Evolutionary conservation across 805 yeast species (phyloP).

Genomic region (Debaryomyces prosopidis): DNA sequence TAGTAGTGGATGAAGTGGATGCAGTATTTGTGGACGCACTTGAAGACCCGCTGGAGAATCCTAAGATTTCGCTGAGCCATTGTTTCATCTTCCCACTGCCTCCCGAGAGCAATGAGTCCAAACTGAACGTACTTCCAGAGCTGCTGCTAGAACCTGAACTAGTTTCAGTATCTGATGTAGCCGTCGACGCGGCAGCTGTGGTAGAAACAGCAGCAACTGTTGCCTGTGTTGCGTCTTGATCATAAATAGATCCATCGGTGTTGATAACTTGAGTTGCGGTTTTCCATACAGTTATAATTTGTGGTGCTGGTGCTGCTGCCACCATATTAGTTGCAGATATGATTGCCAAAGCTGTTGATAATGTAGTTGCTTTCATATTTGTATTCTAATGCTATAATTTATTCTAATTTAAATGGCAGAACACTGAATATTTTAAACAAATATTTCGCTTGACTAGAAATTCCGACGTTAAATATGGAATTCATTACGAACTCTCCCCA

Average conservation of each 20-base stretch:
- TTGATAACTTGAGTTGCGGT: slow-evolving; percentile 15
- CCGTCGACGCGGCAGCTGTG: slow-evolving; percentile 7
- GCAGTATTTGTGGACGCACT: slow-evolving; percentile 7
- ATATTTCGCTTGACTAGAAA: too few relatives aligned
- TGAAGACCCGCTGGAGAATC: slow-evolving; percentile 5
- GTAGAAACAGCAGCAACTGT: slow-evolving; percentile 10
- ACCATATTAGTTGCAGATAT: slow-evolving; percentile 1
- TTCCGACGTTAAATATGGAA: not conserved
- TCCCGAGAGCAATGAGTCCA: not conserved
- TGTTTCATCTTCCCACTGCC: not conserved
- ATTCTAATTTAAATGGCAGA: too few relatives aligned
- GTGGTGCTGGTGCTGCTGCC: slow-evolving; percentile 23
- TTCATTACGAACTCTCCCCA: not conserved
- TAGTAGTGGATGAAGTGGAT: slow-evolving; percentile 1
- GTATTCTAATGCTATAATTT: too few relatives aligned
- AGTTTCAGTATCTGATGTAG: slow-evolving; percentile 7
- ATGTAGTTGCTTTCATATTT: not conserved
- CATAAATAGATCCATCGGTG: slow-evolving; percentile 10
- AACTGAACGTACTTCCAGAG: slow-evolving; percentile 8
- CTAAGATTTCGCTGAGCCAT: not conserved
- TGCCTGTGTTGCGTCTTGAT: slow-evolving; percentile 7
- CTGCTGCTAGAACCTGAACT: slow-evolving; percentile 8
- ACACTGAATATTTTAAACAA: too few relatives aligned
- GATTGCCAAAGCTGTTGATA: not conserved
- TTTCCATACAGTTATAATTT: slow-evolving; percentile 22